Conservation (phyloP, 176 grass and related monocot genomes). For the Poa annua region DNA sequence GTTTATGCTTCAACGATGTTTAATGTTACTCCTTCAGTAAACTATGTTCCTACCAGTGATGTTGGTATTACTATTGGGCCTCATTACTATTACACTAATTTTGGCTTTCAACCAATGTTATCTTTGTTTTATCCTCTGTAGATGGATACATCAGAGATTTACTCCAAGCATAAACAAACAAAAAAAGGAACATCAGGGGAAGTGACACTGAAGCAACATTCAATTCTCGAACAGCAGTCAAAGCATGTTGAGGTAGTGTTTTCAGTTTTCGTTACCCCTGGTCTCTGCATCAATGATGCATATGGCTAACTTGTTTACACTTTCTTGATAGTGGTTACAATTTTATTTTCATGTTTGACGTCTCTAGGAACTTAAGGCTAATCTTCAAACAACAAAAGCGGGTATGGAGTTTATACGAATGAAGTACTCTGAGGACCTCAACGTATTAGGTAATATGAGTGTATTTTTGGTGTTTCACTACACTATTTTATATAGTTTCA, state of each 20-base stretch:
- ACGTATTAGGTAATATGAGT: conserved; percentile 71
- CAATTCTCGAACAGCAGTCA: conserved; percentile 76
- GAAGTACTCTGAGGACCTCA: conserved; percentile 78
- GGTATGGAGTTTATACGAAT: conserved; percentile 90
- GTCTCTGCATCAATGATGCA: not conserved
- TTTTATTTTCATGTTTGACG: conserved; percentile 23
- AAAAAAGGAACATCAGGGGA: conserved; percentile 71
- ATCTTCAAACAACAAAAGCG: conserved; percentile 74
- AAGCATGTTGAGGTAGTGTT: conserved; percentile 80
- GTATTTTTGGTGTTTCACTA: conserved; percentile 19
- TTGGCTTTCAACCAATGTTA: conserved; percentile 20
- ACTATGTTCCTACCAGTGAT: conserved; percentile 11
- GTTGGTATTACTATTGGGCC: conserved; percentile 18
- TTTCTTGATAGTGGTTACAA: conserved; percentile 20
- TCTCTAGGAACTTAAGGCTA: conserved; percentile 74
- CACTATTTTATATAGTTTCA: conserved; percentile 26
- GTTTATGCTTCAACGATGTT: conserved; percentile 36
- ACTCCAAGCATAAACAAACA: conserved; percentile 60
- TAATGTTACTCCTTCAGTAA: conserved; percentile 16
- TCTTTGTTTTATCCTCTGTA: conserved; percentile 53
- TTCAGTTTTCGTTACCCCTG: not conserved
- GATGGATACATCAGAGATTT: conserved; percentile 59
- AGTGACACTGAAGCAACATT: conserved; percentile 65
- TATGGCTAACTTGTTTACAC: not conserved
- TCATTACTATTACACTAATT: conserved; percentile 31